phyloP scores from a whole-genome alignment of 2,329 filamentous ascomycete genomes.

The Beauveria sp. region DNA sequence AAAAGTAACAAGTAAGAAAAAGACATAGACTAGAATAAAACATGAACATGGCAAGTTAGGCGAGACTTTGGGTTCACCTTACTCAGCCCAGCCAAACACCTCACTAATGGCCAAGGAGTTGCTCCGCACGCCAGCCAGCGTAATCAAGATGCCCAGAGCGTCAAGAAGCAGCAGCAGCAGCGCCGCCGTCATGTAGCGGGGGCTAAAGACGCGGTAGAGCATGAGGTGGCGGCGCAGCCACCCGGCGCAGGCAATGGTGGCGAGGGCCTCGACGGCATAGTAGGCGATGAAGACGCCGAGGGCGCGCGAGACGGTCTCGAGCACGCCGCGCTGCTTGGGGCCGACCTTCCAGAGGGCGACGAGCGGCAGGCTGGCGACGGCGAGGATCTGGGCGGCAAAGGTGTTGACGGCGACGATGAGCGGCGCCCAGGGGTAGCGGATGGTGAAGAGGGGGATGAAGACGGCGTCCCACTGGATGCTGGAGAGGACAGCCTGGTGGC shows the following conservation, averaged over 20 bases:
- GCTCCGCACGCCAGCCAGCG: conserved; percentile 65
- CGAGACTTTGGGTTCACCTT: conserved; percentile 23
- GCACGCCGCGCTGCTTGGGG: conserved; percentile 59
- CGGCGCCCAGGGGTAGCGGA: conserved; percentile 86
- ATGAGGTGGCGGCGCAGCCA: conserved; percentile 86
- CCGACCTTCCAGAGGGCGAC: conserved; percentile 84
- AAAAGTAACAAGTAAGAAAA: background rate
- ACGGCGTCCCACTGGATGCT: conserved; percentile 95
- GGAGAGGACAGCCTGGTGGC: conserved; percentile 81
- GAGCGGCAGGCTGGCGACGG: conserved; percentile 70
- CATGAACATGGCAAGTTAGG: conserved; percentile 12
- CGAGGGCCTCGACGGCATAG: conserved; percentile 73
- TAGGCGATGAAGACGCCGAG: conserved; percentile 71
- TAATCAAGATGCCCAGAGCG: conserved; percentile 60
- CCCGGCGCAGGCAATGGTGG: conserved; percentile 85
- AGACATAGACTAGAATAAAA: background rate
- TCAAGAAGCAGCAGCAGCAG: conserved; percentile 69
- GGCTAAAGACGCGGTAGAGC: conserved; percentile 90
- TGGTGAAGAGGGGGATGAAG: conserved; percentile 76
- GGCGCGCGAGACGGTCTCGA: conserved; percentile 64
- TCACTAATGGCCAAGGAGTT: conserved; percentile 75
- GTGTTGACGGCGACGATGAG: conserved; percentile 77
- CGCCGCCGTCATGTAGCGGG: conserved; percentile 79
- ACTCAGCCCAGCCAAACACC: conserved; percentile 75
- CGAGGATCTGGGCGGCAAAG: conserved; percentile 81